phyloP scores from a whole-genome alignment of 2,329 filamentous ascomycete species.

The Myriangium duriaei region DNA sequence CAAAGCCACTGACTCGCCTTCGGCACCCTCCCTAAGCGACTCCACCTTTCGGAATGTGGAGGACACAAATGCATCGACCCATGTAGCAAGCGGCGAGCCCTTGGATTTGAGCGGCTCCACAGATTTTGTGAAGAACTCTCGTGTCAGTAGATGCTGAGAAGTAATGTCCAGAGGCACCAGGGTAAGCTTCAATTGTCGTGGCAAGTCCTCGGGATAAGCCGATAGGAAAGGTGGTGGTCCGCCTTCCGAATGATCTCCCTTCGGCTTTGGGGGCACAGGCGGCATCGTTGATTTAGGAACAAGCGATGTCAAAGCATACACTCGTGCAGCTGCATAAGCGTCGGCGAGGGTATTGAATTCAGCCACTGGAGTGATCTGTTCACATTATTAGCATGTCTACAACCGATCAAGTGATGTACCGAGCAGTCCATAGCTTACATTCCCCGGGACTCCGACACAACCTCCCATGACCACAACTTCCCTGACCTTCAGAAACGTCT shows the following conservation, averaged over 20 bases:
- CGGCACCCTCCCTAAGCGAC: constrained; percentile 24
- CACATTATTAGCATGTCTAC: constrained; percentile 14
- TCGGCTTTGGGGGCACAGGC: constrained; percentile 37
- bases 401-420: too few relatives aligned
- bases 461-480: constrained; percentile 96
- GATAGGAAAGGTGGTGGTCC: constrained; percentile 22
- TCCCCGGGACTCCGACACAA: constrained; percentile 65
- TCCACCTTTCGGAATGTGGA: constrained; percentile 35
- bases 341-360: constrained; percentile 97
- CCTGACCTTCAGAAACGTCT: constrained; percentile 77
- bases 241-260: constrained; percentile 17
- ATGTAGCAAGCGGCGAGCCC: constrained; percentile 33
- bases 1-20: constrained; percentile 26
- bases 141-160: constrained; percentile 29
- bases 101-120: constrained; percentile 18
- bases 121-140: constrained; percentile 25
- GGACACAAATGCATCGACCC: constrained; percentile 32
- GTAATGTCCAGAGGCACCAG: constrained; percentile 40
- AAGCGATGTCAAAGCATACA: constrained; percentile 37
- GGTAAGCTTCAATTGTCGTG: constrained; percentile 30
- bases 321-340: constrained; percentile 33
- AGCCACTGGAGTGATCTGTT: constrained; percentile 58
- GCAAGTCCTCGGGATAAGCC: constrained; percentile 31
- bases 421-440: constrained; percentile 44
- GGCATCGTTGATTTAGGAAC: constrained; percentile 72